Conservation (phyloP, 345 rosid species). For the Lepidium sativum region DNA sequence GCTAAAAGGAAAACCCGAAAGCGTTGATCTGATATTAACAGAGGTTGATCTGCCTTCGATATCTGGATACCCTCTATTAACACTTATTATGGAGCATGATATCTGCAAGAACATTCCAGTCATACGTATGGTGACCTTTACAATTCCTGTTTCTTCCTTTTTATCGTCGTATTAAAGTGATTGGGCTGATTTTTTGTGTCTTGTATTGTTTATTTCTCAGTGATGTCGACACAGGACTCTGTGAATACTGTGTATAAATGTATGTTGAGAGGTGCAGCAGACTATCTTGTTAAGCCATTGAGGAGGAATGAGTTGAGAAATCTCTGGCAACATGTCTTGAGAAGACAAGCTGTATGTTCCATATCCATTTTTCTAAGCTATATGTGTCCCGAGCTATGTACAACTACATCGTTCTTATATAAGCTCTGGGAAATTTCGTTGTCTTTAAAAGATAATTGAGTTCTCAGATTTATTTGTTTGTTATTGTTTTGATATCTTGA, state of each 20-base stretch:
- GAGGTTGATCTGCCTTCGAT: conserved; percentile 89
- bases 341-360: conserved; percentile 73
- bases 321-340: conserved; percentile 99
- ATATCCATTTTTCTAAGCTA: background rate
- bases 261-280: conserved; percentile 90
- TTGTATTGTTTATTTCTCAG: conserved; percentile 30
- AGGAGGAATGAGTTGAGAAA: conserved; percentile 88
- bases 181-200: background rate
- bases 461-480: conserved; percentile 15
- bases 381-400: background rate
- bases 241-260: conserved; percentile 81
- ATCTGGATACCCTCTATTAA: conserved; percentile 79
- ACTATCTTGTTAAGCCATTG: conserved; percentile 90
- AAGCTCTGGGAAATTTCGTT: conserved; percentile 26
- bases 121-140: conserved; percentile 57
- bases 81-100: conserved; percentile 86
- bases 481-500: conserved; percentile 1
- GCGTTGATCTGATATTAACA: conserved; percentile 70
- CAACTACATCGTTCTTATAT: background rate
- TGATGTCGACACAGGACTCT: conserved; percentile 92
- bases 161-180: background rate
- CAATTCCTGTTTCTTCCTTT: background rate
- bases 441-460: conserved; percentile 15
- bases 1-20: conserved; percentile 51
- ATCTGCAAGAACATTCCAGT: conserved; percentile 87